Conservation (phyloP, 257 asterid genomes). For the Eucommia ulmoides region DNA sequence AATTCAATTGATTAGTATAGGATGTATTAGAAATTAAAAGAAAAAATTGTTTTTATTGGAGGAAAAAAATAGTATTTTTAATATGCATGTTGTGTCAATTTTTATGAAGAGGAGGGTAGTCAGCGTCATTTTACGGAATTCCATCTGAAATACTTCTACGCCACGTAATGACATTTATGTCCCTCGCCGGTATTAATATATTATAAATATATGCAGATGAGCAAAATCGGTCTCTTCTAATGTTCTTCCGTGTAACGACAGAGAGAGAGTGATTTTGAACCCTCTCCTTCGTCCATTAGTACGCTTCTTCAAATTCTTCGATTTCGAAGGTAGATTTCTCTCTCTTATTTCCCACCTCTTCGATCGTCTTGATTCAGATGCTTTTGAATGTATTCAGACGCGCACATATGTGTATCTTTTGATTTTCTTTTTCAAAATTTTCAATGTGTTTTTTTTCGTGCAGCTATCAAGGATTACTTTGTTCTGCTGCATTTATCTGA, state of each 20-base stretch:
- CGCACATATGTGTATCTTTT: neutral
- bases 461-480: neutral
- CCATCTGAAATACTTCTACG: slow-evolving; percentile 19
- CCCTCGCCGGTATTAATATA: slow-evolving; percentile 14
- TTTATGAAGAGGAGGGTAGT: neutral
- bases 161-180: slow-evolving; percentile 38
- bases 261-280: no score
- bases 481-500: neutral
- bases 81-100: neutral
- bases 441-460: neutral
- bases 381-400: neutral
- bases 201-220: no score
- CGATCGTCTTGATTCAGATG: no score
- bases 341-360: neutral
- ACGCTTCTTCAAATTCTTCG: neutral
- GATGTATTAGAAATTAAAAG: neutral
- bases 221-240: no score
- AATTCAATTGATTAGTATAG: neutral
- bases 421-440: neutral
- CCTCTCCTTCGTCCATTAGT: no score
- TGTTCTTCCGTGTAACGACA: no score
- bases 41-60: neutral
- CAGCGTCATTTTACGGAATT: neutral
- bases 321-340: neutral
- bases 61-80: neutral